Conservation (phyloP, 2,329 filamentous ascomycete species). For the Tolypocladium capitatum region DNA sequence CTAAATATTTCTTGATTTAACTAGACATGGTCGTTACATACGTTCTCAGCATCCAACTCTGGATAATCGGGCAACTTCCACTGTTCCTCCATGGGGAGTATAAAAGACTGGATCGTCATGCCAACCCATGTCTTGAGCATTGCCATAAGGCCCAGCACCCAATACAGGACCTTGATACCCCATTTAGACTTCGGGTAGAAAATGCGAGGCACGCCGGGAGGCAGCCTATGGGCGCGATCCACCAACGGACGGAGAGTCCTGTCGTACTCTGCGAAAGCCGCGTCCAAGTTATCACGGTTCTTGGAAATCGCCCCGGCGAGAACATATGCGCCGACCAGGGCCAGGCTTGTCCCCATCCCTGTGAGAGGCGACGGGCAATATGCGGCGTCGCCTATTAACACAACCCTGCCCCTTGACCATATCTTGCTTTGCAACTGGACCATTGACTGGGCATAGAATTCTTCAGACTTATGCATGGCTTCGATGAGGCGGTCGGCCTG, state of each 20-base stretch:
- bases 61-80: no score
- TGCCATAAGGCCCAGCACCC: no score
- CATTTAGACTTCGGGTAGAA: no score
- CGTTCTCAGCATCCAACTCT: no score
- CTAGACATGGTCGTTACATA: no score
- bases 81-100: no score
- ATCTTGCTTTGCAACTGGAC: conserved; percentile 26
- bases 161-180: no score
- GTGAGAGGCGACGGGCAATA: conserved; percentile 25
- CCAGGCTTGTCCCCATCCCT: conserved; percentile 33
- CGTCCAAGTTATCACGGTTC: conserved; percentile 10
- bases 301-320: conserved; percentile 31
- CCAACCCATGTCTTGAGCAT: no score
- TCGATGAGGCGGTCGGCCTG: conserved; percentile 19
- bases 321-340: conserved; percentile 34
- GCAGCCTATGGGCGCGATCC: neutral
- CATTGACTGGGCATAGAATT: conserved; percentile 33
- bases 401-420: conserved; percentile 26
- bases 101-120: no score
- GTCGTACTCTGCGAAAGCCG: conserved; percentile 26
- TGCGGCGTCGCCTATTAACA: conserved; percentile 35
- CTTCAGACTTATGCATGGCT: conserved; percentile 18
- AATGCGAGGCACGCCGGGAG: neutral
- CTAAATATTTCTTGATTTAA: neutral
- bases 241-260: conserved; percentile 25